Evolutionary conservation across 345 rosid genomes (phyloP), one percentile per base, ranked within the genome.

Genomic region (Gossypium sturtianum): DNA sequence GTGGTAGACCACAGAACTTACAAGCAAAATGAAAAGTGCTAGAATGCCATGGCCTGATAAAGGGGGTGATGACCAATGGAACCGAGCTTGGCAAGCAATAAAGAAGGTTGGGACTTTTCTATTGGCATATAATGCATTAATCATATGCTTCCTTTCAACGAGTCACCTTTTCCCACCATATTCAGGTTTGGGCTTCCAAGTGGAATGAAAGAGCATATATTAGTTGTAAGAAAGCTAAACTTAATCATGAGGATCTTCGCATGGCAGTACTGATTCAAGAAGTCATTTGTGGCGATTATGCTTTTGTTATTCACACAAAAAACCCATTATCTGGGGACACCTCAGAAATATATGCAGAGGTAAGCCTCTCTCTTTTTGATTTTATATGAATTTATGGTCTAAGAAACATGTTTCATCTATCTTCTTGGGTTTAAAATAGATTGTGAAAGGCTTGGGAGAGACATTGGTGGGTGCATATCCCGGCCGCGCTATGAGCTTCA

Each of bases 401-500:
- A 22, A 13, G 15, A 34, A 69, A 12, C 45, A 51, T 17, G 27
- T 16, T 16, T 27, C 45, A 51, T 12, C 7, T 51, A 52, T 38
- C 52, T 54, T 9, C 11, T 64, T 16, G 41, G 65, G 53, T 58
- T 69, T 51, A 69, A 77, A 54, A 48, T 74, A 85, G 83, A 77
- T 79, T 63, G 86, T 85, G 77, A 85, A 83, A 79, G 88, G 86
- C 43, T 75, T 83, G 58, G 86, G 86, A 65, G 88, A 85, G 77
- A 82, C 80, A 34, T 75, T 85, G 76, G 86, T 79, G 43, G 81
- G 82, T 64, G 86, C 83, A 38, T 80, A 81, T 73, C 82, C 78
- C 1, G 88, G 86, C 15, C 73, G 82, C 27, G 84, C 88, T 38
- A 58, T 83, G 88, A 85, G 84, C 76, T 82, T 85, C 66, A 25